Evolutionary conservation across 1,284 basidiomycete species (phyloP).

Genomic region (Fomitopsis schrenkii): DNA sequence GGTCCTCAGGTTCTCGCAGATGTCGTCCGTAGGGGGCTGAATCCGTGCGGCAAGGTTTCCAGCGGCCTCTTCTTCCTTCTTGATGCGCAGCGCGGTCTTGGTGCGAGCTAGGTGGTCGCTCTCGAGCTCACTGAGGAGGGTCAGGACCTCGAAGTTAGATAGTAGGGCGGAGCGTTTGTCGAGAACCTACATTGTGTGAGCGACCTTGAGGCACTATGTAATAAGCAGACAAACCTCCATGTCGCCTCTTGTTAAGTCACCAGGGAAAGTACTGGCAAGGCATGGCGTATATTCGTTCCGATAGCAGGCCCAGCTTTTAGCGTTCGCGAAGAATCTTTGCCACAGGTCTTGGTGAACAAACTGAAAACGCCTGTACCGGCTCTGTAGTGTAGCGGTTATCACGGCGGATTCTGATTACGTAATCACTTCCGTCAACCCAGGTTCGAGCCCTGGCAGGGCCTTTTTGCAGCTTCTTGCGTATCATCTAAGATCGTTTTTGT

Average conservation of each 20-base stretch:
- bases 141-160: conserved; percentile 84
- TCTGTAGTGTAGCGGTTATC: background rate
- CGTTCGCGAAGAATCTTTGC: too few relatives aligned
- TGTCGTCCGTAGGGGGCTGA: conserved; percentile 38
- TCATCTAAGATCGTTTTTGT: too few relatives aligned
- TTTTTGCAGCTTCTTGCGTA: background rate
- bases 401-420: background rate
- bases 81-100: conserved; percentile 59
- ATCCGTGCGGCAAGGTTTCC: conserved; percentile 25
- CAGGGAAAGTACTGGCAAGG: too few relatives aligned
- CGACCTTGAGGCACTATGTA: background rate
- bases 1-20: conserved; percentile 81
- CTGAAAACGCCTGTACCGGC: background rate
- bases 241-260: too few relatives aligned
- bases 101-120: conserved; percentile 63
- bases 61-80: conserved; percentile 63
- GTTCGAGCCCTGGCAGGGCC: background rate
- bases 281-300: too few relatives aligned
- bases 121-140: conserved; percentile 76
- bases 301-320: too few relatives aligned
- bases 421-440: background rate
- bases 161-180: conserved; percentile 76
- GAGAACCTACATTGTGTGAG: conserved; percentile 55
- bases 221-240: conserved; percentile 26
- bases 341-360: too few relatives aligned